phyloP scores from a whole-genome alignment of 441 rosid genomes.

The Gossypium davidsonii region DNA sequence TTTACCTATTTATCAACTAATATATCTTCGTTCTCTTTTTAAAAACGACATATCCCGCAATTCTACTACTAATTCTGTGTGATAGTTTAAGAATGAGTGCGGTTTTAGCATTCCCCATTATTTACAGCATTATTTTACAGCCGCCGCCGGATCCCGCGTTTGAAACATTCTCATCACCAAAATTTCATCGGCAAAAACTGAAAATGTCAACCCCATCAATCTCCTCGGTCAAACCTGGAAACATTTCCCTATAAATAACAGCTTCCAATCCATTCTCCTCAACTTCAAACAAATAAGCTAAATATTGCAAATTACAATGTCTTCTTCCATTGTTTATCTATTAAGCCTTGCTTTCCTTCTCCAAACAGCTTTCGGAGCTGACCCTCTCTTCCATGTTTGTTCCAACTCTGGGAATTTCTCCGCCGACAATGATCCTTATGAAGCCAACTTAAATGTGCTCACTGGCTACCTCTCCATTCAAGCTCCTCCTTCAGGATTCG shows the following conservation, averaged over 20 bases:
- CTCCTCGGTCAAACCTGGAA: not conserved
- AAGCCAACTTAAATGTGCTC: constrained; percentile 40
- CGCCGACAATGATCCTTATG: constrained; percentile 31
- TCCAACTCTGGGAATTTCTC: constrained; percentile 49
- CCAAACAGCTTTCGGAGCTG: constrained; percentile 17
- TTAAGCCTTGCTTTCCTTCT: constrained; percentile 20
- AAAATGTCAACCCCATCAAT: not conserved
- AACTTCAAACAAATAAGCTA: not conserved
- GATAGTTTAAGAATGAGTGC: not conserved
- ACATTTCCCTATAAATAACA: not conserved
- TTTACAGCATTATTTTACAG: too few species aligned
- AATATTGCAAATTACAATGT: constrained; percentile 11
- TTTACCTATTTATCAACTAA: too few species aligned
- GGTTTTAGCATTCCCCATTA: too few species aligned
- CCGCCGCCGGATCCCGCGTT: not conserved
- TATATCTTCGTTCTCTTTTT: too few species aligned
- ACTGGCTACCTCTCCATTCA: constrained; percentile 27
- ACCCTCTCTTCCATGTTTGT: constrained; percentile 48
- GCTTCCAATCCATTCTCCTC: not conserved
- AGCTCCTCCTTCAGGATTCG: constrained; percentile 44
- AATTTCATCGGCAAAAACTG: not conserved
- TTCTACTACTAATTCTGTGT: not conserved
- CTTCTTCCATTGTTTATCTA: constrained; percentile 8
- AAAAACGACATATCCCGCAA: too few species aligned
- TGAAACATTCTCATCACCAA: not conserved